Percentiles rank a stretch among this genome's conserved stretches.
These are phyloP conservation scores for Scedosporium aurantiacum DNA, from an alignment of 2,329 filamentous ascomycete genomes.

Conservation along the genomic window DNA sequence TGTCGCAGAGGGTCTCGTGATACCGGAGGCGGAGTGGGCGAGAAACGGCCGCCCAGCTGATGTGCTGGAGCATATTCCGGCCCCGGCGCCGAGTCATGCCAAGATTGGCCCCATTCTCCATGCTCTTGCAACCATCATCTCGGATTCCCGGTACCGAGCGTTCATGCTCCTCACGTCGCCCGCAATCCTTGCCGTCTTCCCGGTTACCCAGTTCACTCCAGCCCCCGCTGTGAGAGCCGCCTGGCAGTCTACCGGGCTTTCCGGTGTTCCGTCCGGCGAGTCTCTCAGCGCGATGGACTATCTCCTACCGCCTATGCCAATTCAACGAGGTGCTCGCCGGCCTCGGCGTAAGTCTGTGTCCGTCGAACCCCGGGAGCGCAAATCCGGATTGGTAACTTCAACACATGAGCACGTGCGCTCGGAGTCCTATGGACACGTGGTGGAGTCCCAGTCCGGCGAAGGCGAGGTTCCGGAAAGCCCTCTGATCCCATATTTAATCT, in stretches of 20 bases:
- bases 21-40: slow-evolving; percentile 49
- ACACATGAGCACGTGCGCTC: slow-evolving; percentile 22
- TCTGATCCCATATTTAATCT: slow-evolving; percentile 63
- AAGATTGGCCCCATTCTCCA: slow-evolving; percentile 62
- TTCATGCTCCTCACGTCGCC: slow-evolving; percentile 60
- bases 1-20: slow-evolving; percentile 55
- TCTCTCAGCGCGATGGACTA: slow-evolving; percentile 49
- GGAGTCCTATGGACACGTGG: slow-evolving; percentile 15
- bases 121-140: slow-evolving; percentile 65
- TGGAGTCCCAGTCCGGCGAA: slow-evolving; percentile 21
- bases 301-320: slow-evolving; percentile 46
- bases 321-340: background rate
- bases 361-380: slow-evolving; percentile 9
- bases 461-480: slow-evolving; percentile 54
- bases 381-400: slow-evolving; percentile 15
- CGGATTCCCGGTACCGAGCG: slow-evolving; percentile 67
- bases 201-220: slow-evolving; percentile 34
- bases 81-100: slow-evolving; percentile 45
- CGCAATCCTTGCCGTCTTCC: slow-evolving; percentile 58
- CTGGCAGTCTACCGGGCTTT: slow-evolving; percentile 1
- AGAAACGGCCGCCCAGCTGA: slow-evolving; percentile 28
- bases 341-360: slow-evolving; percentile 1
- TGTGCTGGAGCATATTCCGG: slow-evolving; percentile 46
- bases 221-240: background rate
- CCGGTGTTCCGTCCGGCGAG: slow-evolving; percentile 10